Conservation (phyloP, 208 protist genomes). For the Leishmania martiniquensis region DNA sequence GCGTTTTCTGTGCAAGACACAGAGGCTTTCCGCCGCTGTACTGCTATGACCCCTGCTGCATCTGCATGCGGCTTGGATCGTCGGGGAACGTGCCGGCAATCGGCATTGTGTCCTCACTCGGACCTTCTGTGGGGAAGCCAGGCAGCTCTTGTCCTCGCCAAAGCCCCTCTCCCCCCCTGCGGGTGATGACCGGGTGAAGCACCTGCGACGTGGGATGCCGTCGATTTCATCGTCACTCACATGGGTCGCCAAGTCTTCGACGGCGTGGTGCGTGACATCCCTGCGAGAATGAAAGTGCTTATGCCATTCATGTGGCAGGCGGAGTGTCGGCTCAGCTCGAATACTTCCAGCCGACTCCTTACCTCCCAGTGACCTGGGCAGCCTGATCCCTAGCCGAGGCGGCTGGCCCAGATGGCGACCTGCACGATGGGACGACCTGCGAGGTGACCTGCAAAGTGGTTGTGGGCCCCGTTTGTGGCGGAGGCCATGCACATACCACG, state of each 20-base stretch:
- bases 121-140: not conserved
- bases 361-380: not conserved
- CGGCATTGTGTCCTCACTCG: not conserved
- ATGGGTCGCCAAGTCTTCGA: not conserved
- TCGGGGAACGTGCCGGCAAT: too few species aligned
- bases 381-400: not conserved
- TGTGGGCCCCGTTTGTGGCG: not conserved
- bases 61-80: too few species aligned
- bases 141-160: not conserved
- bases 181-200: not conserved
- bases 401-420: not conserved
- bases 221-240: not conserved
- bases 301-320: not conserved
- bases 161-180: not conserved
- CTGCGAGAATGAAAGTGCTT: not conserved
- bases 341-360: not conserved
- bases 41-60: too few species aligned
- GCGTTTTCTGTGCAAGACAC: not conserved
- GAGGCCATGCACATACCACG: not conserved
- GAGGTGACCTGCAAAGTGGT: not conserved
- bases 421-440: not conserved
- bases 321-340: not conserved
- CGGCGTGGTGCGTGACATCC: not conserved
- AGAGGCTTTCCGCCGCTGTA: not conserved
- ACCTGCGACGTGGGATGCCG: not conserved